Evolutionary conservation across 257 asterid species (phyloP), one percentile per base, ranked within the genome.

Genomic region (Henckelia pumila): DNA sequence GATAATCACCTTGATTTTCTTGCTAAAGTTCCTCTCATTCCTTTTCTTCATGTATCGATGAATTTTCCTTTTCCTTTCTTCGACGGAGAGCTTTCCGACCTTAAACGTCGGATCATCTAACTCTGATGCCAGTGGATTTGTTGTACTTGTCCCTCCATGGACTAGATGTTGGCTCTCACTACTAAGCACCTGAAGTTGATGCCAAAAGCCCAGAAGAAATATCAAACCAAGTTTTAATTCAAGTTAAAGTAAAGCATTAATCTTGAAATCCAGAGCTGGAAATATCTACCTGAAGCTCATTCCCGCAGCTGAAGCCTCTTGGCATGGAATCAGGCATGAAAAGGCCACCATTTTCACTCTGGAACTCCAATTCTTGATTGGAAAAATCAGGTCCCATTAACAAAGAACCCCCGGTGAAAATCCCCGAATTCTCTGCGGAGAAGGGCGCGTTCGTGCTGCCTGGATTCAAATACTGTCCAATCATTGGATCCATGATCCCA

Each of bases 21-120:
- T 92, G 87, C 91, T 86, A 57, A 92, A 92, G 77, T 89, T 92
- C 67, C 96, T 84, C 71, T 92, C 93, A 30, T 92, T 92, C 65
- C 96, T 80, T 73, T 92, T 92, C 93, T 84, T 82, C 89, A 89
- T 71, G 73, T 92, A 92, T 80, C 91, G 80, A 61, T 82, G 86
- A 67, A 92, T 92, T 79, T 89, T 92, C 65, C 88, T 84, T 77
- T 87, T 89, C 80, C 95, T 86, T 79, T 82, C 98, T 81, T 92
- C 97, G 28, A 73, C 86, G 1, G 97, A 86, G 64, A 88, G 85
- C 63, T 90, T 92, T 0, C 96, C 95, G 2, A 84, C 88, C 77
- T 86, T 84, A 61, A 85, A 84, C 2, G 75, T 75, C 0, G 96
- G 81, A 82, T 89, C 96, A n/a, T 92, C 96, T 81, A 87, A 76